A percentile compares a stretch with the other conserved stretches of the same genome.
Evolutionary conservation across 306 rosid species (phyloP).

Genomic region (Purshia tridentata): DNA sequence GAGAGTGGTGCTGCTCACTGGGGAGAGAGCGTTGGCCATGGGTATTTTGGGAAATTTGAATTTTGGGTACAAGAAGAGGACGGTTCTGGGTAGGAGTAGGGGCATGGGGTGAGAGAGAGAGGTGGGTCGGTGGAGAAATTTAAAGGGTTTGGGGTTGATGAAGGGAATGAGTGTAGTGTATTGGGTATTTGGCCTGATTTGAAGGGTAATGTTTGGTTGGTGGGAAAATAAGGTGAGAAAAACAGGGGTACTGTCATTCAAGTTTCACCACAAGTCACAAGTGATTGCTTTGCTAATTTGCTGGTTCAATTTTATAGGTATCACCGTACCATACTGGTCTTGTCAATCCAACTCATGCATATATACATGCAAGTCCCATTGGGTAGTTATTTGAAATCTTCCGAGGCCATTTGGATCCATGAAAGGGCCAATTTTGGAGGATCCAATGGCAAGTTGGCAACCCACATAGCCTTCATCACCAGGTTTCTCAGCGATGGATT

Average conservation of each 20-base stretch:
- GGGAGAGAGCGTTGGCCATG: constrained; percentile 35
- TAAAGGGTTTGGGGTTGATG: constrained; percentile 1
- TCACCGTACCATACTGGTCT: no score
- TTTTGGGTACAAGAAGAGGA: constrained; percentile 23
- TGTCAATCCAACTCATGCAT: no score
- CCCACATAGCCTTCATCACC: no score
- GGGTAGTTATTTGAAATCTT: no score
- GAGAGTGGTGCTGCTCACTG: background rate
- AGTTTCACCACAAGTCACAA: no score
- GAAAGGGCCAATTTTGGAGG: no score
- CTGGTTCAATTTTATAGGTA: no score
- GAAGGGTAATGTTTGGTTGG: background rate
- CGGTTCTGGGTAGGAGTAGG: constrained; percentile 19
- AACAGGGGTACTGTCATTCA: background rate
- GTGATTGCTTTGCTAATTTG: no score
- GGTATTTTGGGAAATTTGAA: constrained; percentile 17
- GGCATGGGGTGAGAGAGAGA: constrained; percentile 11
- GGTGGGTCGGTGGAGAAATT: background rate
- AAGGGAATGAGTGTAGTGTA: background rate
- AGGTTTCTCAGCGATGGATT: no score
- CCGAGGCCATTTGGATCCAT: no score
- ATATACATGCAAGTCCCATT: no score
- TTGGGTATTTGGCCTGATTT: background rate
- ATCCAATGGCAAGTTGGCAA: no score
- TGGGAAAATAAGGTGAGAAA: background rate